Conservation (phyloP, 2,329 filamentous ascomycete genomes). For the Pleomassaria siparia region DNA sequence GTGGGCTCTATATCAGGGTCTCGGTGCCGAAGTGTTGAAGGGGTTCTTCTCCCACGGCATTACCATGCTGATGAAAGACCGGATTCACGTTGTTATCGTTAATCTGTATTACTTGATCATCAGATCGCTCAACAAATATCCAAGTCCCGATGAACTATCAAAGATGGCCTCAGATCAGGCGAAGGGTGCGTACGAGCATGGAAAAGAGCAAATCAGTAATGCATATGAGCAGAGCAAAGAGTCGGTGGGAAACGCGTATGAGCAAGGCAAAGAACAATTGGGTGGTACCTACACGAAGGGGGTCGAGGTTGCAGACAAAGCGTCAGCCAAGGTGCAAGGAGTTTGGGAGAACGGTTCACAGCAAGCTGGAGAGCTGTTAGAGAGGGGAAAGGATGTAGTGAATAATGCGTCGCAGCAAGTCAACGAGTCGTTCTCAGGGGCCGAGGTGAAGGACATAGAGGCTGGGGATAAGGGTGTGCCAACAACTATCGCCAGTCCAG, state of each 20-base stretch:
- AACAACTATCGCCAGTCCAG: neutral
- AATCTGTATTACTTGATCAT: constrained; percentile 69
- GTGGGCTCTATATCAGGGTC: constrained; percentile 70
- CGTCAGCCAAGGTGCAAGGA: constrained; percentile 28
- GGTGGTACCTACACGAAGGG: constrained; percentile 18
- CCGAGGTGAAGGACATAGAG: constrained; percentile 12
- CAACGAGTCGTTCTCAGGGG: constrained; percentile 18
- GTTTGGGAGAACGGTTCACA: constrained; percentile 25
- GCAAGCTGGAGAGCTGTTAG: constrained; percentile 27
- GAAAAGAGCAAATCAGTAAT: constrained; percentile 27
- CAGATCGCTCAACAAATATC: constrained; percentile 46
- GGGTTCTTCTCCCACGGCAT: constrained; percentile 84
- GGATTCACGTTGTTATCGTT: constrained; percentile 71
- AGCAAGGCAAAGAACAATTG: neutral
- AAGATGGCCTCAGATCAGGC: constrained; percentile 31
- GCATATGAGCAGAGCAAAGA: constrained; percentile 10
- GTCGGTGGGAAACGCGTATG: constrained; percentile 4
- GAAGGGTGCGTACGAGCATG: constrained; percentile 34
- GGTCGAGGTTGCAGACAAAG: constrained; percentile 26
- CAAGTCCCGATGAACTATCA: constrained; percentile 44
- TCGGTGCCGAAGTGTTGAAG: constrained; percentile 75
- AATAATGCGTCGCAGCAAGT: constrained; percentile 14
- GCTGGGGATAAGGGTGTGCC: neutral
- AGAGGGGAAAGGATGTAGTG: constrained; percentile 27
- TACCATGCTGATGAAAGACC: constrained; percentile 84